A percentile compares a stretch with the other conserved stretches of the same genome.
These are phyloP conservation scores for Calonectria pseudoturangicola DNA, from an alignment of 2,329 filamentous ascomycete genomes.

Conservation along the genomic window DNA sequence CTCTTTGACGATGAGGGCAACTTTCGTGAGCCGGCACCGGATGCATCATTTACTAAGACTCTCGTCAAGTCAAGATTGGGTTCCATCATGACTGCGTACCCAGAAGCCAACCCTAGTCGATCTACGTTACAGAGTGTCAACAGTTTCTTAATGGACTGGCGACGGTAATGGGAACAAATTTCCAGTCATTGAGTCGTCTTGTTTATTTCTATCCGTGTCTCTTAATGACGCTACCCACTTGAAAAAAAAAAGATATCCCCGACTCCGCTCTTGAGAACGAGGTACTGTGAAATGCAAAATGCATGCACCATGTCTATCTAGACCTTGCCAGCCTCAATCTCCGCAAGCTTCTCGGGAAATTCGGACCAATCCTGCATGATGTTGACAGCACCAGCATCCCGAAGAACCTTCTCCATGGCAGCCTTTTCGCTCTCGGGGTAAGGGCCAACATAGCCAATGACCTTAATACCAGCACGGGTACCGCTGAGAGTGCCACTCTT, in stretches of 20 bases:
- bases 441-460: conserved; percentile 90
- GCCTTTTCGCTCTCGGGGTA: conserved; percentile 78
- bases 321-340: conserved; percentile 65
- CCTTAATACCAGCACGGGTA: conserved; percentile 85
- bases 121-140: conserved; percentile 94
- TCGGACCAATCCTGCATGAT: conserved; percentile 78
- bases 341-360: conserved; percentile 68
- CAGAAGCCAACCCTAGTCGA: conserved; percentile 88
- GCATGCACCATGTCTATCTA: conserved; percentile 44
- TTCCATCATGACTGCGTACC: conserved; percentile 87
- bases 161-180: conserved; percentile 51
- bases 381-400: conserved; percentile 76
- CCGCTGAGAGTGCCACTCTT: conserved; percentile 86
- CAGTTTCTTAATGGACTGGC: conserved; percentile 85
- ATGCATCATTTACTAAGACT: conserved; percentile 77
- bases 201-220: conserved; percentile 45
- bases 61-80: conserved; percentile 85
- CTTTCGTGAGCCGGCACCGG: conserved; percentile 51
- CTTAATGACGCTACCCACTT: conserved; percentile 21
- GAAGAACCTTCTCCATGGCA: conserved; percentile 78
- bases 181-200: conserved; percentile 38
- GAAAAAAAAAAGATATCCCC: conserved; percentile 22
- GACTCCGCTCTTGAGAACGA: conserved; percentile 47
- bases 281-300: conserved; percentile 38
- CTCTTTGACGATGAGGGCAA: conserved; percentile 80